Conservation (phyloP, 108 stramenopile genomes). For the Cyclostephanos tholiformis region DNA sequence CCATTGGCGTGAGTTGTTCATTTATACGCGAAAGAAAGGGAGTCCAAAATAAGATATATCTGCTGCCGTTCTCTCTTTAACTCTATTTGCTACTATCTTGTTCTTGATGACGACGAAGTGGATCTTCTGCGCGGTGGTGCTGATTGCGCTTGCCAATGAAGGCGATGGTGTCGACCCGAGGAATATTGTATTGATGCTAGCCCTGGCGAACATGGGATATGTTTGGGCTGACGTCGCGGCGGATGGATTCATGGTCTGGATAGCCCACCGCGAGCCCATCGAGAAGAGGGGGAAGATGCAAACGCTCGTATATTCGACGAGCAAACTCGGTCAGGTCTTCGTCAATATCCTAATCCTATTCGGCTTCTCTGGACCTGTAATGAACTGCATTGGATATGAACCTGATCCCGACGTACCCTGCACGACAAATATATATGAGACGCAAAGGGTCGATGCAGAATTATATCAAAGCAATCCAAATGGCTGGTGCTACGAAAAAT, state of each 20-base stretch:
- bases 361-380: constrained; percentile 50
- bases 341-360: constrained; percentile 50
- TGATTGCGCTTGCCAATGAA: constrained; percentile 38
- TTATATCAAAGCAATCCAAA: constrained; percentile 29
- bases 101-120: constrained; percentile 11
- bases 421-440: constrained; percentile 20
- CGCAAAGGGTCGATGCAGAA: constrained; percentile 37
- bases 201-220: constrained; percentile 43
- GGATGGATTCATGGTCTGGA: constrained; percentile 58
- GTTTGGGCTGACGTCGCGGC: constrained; percentile 53
- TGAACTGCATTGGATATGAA: constrained; percentile 53
- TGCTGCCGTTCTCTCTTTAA: too few relatives aligned
- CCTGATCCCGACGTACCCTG: constrained; percentile 37
- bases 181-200: constrained; percentile 37
- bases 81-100: background rate
- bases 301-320: constrained; percentile 49
- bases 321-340: constrained; percentile 48
- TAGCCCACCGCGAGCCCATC: constrained; percentile 55
- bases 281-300: constrained; percentile 55
- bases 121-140: constrained; percentile 40
- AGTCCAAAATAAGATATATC: too few relatives aligned
- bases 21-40: too few relatives aligned
- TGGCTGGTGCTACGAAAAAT: constrained; percentile 46
- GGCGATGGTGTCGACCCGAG: constrained; percentile 37
- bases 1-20: constrained; percentile 35